Evolutionary conservation across 2,329 filamentous ascomycete species (phyloP), one percentile per base, ranked within the genome.

Genomic region (Nothopassalora personata): DNA sequence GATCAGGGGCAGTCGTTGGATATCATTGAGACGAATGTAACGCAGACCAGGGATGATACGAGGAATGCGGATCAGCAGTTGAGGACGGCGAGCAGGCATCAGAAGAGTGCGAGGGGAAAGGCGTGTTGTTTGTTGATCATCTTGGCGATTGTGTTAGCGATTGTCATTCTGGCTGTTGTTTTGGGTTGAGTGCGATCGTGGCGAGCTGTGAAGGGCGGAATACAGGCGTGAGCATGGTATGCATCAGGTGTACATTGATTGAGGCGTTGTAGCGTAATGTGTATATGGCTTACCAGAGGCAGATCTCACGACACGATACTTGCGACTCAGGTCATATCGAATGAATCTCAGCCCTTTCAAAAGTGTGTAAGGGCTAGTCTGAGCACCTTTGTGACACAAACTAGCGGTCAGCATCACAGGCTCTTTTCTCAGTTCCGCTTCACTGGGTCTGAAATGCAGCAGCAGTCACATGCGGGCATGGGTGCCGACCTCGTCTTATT

Each of bases 21-120:
- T 70, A 89, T 89, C 18, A 96, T 99, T 68, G 86, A 86, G 62
- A 87, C 90, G 67, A 97, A 97, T 68, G 90, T 97, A 6, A 86
- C 94, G 73, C 87, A 86, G 63, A 89, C 92, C 49, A 83, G 88
- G 61, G 85, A 88, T 60, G 88, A 96, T 71, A 96, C 91, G 11
- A 81, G 86, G 56, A 91, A 91, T 43, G 95, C 93, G 5, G 91
- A 97, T 73, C 76, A 86, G 58, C 93, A 99, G 76, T 81, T 96
- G 67, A 83, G 90, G 63, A 88, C 88, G 68, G 94, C 94, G 18
- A 91, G 88, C 64, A 82, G 91, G 68, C 95, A 97, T 75, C 95
- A 99, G 80, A 96, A 92, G 82, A 92, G 91, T 62, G 94, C 94
- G 30, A 84, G 95, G 65, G 94, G 91, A 76, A 97, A 96, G 81